Conservation (phyloP, 805 yeast species). For the Candida loeiensis region DNA sequence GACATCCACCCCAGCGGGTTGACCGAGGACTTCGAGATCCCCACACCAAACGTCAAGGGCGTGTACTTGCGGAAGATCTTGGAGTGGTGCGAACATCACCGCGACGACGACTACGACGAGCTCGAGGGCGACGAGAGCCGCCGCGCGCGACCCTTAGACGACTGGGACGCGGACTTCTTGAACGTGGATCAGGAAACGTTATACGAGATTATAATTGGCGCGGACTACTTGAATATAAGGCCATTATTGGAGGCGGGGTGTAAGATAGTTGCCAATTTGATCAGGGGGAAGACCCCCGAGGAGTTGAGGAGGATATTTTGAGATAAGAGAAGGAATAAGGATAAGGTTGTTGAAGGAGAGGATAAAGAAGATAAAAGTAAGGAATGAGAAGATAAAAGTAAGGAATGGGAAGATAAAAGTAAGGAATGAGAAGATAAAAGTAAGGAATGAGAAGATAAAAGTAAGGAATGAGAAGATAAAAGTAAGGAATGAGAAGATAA, state of each 20-base stretch:
- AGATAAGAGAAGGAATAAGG: too few species aligned
- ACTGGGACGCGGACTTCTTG: slow-evolving; percentile 9
- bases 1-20: slow-evolving; percentile 10
- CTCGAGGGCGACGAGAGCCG: slow-evolving; percentile 15
- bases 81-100: slow-evolving; percentile 10
- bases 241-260: slow-evolving; percentile 46
- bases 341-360: too few species aligned
- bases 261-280: slow-evolving; percentile 48
- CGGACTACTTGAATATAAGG: slow-evolving; percentile 44
- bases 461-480: not conserved
- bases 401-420: too few species aligned
- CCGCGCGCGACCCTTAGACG: slow-evolving; percentile 5
- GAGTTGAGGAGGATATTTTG: slow-evolving; percentile 7
- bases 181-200: slow-evolving; percentile 34
- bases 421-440: too few species aligned
- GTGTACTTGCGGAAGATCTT: slow-evolving; percentile 6
- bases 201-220: slow-evolving; percentile 46
- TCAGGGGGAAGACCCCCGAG: slow-evolving; percentile 27
- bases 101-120: slow-evolving; percentile 15
- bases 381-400: too few species aligned
- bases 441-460: too few species aligned
- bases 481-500: not conserved
- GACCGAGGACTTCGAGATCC: slow-evolving; percentile 12
- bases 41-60: slow-evolving; percentile 12
- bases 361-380: too few species aligned